Evolutionary conservation across 2,329 filamentous ascomycete species (phyloP).

Genomic region (Leptographium flavum): DNA sequence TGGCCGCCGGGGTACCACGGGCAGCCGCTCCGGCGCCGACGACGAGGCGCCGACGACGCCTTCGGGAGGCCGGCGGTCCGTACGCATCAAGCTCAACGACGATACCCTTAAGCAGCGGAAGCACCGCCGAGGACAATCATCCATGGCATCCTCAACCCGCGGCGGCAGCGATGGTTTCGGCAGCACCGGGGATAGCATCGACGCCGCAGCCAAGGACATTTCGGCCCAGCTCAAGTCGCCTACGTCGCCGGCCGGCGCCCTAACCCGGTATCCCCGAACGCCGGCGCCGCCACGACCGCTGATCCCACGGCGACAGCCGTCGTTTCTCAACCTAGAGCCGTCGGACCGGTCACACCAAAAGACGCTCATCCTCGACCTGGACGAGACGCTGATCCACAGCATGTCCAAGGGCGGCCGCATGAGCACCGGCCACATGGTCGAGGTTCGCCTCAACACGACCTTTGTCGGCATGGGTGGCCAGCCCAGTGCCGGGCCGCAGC

Average conservation of each 20-base stretch:
- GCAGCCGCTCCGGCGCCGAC: constrained; percentile 6
- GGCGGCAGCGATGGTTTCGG: constrained; percentile 13
- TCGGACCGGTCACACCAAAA: constrained; percentile 54
- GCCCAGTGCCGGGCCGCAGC: constrained; percentile 62
- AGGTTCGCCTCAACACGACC: constrained; percentile 74
- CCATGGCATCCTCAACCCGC: constrained; percentile 14
- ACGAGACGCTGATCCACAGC: constrained; percentile 96
- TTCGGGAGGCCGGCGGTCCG: constrained; percentile 58
- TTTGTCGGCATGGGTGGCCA: constrained; percentile 53
- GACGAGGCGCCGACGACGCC: constrained; percentile 46
- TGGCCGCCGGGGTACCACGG: constrained; percentile 7
- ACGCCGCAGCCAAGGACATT: constrained; percentile 30
- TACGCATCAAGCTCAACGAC: constrained; percentile 81
- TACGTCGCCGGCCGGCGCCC: constrained; percentile 61
- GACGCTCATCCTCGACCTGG: constrained; percentile 86
- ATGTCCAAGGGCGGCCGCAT: constrained; percentile 93
- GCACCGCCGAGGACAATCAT: constrained; percentile 41
- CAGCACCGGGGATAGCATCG: constrained; percentile 16
- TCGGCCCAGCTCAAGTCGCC: constrained; percentile 86
- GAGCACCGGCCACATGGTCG: constrained; percentile 96
- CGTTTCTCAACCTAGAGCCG: constrained; percentile 54
- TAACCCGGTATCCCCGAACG: constrained; percentile 83
- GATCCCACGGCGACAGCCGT: constrained; percentile 78
- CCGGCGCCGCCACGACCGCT: constrained; percentile 81
- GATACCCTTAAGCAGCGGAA: constrained; percentile 61